These are phyloP conservation scores for Phyllosticta ampelicida DNA, from an alignment of 2,329 filamentous ascomycete species.

Conservation along the genomic window DNA sequence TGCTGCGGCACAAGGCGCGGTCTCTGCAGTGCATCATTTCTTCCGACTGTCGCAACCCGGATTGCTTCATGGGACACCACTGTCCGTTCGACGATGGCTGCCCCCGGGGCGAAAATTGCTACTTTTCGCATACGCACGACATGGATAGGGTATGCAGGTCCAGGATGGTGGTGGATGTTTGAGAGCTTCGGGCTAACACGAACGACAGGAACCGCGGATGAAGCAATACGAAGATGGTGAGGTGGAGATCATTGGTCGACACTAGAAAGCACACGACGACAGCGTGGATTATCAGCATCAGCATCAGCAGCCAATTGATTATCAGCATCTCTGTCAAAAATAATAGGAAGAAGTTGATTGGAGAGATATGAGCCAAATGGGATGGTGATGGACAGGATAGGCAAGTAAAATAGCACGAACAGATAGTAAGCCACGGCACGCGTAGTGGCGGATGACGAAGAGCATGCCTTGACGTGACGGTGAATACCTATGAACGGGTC, in stretches of 20 bases:
- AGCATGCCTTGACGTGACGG: too few species aligned
- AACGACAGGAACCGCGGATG: constrained; percentile 2
- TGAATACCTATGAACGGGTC: too few species aligned
- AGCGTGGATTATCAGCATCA: too few species aligned
- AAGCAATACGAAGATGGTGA: constrained; percentile 10
- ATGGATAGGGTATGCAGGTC: constrained; percentile 19
- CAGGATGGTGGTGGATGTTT: background rate
- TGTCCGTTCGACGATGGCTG: constrained; percentile 19
- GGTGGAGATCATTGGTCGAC: constrained; percentile 8
- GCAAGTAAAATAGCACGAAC: too few species aligned
- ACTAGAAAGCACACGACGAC: background rate
- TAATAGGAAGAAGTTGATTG: too few species aligned
- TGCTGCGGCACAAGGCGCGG: constrained; percentile 27
- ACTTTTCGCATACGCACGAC: constrained; percentile 23
- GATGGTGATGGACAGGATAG: too few species aligned
- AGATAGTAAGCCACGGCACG: too few species aligned
- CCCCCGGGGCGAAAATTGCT: constrained; percentile 21
- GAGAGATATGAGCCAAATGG: too few species aligned
- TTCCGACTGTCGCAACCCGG: constrained; percentile 19
- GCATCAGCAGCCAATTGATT: too few species aligned
- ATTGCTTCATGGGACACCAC: constrained; percentile 26
- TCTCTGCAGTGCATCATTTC: constrained; percentile 19
- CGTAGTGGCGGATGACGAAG: too few species aligned
- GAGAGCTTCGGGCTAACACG: background rate
- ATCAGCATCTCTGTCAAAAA: too few species aligned